A percentile compares a stretch with the other conserved stretches of the same genome.
These are phyloP conservation scores for Nothophoma quercina DNA, from an alignment of 2,329 filamentous ascomycete species.

Conservation along the genomic window DNA sequence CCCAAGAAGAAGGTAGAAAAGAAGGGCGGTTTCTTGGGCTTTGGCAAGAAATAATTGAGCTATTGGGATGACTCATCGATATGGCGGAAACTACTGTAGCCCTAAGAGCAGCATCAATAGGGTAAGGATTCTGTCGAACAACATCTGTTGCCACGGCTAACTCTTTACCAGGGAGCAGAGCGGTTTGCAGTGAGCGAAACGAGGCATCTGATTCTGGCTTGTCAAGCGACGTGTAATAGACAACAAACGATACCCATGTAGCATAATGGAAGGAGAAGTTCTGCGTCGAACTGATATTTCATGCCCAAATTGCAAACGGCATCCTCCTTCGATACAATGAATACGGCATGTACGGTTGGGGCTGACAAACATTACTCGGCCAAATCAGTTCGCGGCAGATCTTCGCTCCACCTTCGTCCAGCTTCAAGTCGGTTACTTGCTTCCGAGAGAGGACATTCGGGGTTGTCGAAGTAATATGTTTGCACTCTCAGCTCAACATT, in stretches of 20 bases:
- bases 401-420: too few species aligned
- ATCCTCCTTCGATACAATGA: too few species aligned
- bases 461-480: too few species aligned
- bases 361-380: too few species aligned
- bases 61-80: neutral
- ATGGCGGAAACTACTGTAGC: neutral
- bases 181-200: neutral
- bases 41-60: conserved; percentile 26
- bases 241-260: conserved; percentile 17
- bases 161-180: neutral
- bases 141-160: neutral
- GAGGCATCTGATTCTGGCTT: conserved; percentile 6
- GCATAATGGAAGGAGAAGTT: conserved; percentile 10
- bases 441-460: too few species aligned
- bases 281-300: neutral
- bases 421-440: too few species aligned
- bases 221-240: conserved; percentile 9
- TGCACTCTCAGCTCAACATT: too few species aligned
- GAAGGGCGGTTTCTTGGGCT: conserved; percentile 33
- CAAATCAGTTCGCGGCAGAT: too few species aligned
- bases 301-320: neutral
- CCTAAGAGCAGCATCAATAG: neutral
- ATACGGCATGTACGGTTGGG: too few species aligned
- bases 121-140: neutral
- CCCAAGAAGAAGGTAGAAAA: conserved; percentile 38